Evolutionary conservation across 2,329 filamentous ascomycete species (phyloP).

Genomic region (Fusarium brevicatenulatum): DNA sequence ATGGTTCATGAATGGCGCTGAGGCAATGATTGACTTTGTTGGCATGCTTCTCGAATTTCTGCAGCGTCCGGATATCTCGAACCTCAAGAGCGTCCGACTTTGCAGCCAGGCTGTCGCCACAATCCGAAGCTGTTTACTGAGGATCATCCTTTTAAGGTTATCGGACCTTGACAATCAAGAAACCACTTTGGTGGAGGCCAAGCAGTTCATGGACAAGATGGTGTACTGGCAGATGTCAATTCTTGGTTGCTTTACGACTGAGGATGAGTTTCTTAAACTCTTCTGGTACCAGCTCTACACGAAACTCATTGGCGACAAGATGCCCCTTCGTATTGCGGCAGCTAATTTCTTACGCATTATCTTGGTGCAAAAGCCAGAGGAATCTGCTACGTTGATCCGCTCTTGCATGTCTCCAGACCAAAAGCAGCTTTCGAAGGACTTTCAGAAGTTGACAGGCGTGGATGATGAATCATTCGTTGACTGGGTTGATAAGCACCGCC

Average conservation of each 20-base stretch:
- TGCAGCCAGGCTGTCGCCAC: conserved; percentile 84
- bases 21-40: conserved; percentile 84
- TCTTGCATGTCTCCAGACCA: conserved; percentile 78
- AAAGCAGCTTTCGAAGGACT: conserved; percentile 76
- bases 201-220: conserved; percentile 82
- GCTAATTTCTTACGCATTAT: conserved; percentile 91
- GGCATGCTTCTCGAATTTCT: conserved; percentile 89
- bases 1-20: conserved; percentile 92
- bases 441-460: conserved; percentile 84
- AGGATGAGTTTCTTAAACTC: conserved; percentile 84
- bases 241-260: conserved; percentile 78
- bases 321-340: conserved; percentile 76
- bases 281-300: conserved; percentile 94
- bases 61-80: conserved; percentile 82
- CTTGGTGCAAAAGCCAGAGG: conserved; percentile 90
- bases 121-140: conserved; percentile 81
- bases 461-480: conserved; percentile 88
- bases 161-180: conserved; percentile 81
- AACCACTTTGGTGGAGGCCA: conserved; percentile 68
- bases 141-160: conserved; percentile 80
- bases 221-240: conserved; percentile 97
- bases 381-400: conserved; percentile 78
- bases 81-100: conserved; percentile 87
- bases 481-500: conserved; percentile 87
- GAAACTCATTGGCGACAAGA: conserved; percentile 79